Conservation (phyloP, 306 rosid genomes). For the Pyrus pyrifolia region DNA sequence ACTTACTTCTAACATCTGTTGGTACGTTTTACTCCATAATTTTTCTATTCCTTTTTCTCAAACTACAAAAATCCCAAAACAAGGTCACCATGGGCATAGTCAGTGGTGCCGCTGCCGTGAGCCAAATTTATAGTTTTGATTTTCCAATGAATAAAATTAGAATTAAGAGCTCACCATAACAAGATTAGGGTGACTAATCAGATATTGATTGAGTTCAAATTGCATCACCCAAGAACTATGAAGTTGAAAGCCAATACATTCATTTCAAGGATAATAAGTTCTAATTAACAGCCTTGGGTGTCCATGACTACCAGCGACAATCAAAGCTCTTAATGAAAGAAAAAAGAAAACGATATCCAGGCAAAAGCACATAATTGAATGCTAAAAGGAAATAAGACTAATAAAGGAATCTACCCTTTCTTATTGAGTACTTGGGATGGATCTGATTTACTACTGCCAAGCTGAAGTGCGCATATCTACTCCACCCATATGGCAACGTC, state of each 20-base stretch:
- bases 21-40: background rate
- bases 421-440: constrained; percentile 52
- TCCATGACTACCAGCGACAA: background rate
- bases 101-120: background rate
- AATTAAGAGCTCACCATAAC: background rate
- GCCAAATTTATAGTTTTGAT: background rate
- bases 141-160: background rate
- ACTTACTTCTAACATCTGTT: background rate
- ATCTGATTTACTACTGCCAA: constrained; percentile 65
- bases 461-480: constrained; percentile 37
- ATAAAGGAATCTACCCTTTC: constrained; percentile 51
- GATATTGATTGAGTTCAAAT: background rate
- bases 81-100: background rate
- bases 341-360: background rate
- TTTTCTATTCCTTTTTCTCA: background rate
- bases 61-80: background rate
- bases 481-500: constrained; percentile 40
- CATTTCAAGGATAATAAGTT: background rate
- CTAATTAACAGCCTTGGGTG: background rate
- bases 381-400: background rate
- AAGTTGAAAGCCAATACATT: background rate
- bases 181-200: background rate
- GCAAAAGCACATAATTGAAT: background rate
- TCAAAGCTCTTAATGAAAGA: background rate
- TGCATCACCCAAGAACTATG: background rate